Base-by-base conservation (phyloP, 441 rosid genomes). In the Sinapis alba region DNA sequence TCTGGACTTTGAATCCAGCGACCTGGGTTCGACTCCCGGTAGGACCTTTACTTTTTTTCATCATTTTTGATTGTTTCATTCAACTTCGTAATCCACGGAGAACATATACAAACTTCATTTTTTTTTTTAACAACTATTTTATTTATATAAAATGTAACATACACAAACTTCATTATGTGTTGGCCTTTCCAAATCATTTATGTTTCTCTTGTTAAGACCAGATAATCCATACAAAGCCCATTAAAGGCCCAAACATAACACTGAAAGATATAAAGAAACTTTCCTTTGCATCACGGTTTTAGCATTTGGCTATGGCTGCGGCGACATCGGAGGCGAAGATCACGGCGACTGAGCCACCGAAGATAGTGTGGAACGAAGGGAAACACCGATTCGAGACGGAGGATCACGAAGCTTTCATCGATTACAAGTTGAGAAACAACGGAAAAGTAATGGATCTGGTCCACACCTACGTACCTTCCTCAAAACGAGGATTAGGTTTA, bases 1-100 rank as follows among this genome's bases (percentile, higher is more conserved):
- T 93, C 96, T 90, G 98, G 98, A 93, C 97, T 96, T 96, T 92
- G 97, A 96, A 96, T 91, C 98, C 93, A 91, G 98, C 92, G 97
- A 91, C 98, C 97, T 89, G 98, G 97, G 97, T 91, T 93, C 93
- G 95, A 93, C 89, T 91, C 84, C 88, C 87, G 91, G 91, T 88
- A 89, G 92, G 94, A 89, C 88, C 89, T 87, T 2, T n/a, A n/a
- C n/a, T n/a, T 18, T 30, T 47, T 16, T 9, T 0, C 0, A 0
- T 0, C 8, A 1, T 5, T 6, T 62, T 36, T 7, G 34, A n/a
- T 0, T 26, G 1, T 57, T 13, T 26, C 4, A 6, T 26, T 15
- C 16, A 56, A 57, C 18, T 23, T 23, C 16, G 3, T 20, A 54
- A 21, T 54, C n/a, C 11, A 1, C 27, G 27, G 59, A 9, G 59